These are phyloP conservation scores for Amylostereum areolatum DNA, from an alignment of 1,284 basidiomycete genomes.

Conservation along the genomic window DNA sequence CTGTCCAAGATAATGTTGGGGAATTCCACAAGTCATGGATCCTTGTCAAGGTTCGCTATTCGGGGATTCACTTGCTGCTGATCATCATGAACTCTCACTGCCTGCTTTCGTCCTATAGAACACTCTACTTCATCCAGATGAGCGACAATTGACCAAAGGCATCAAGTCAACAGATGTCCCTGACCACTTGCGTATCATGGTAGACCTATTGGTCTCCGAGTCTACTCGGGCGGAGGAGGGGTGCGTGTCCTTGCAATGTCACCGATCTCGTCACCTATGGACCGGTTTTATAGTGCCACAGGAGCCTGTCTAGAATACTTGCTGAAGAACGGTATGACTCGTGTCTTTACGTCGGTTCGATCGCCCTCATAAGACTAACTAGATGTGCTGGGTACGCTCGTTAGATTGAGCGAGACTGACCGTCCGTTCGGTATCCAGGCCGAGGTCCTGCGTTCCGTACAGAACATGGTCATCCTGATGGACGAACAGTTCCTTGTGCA, in stretches of 20 bases:
- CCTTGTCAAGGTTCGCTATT: constrained; percentile 51
- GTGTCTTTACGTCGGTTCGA: background rate
- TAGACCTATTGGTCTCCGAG: constrained; percentile 85
- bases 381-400: constrained; percentile 84
- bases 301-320: constrained; percentile 89
- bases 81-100: background rate
- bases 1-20: constrained; percentile 53
- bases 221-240: constrained; percentile 79
- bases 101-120: constrained; percentile 36
- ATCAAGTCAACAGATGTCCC: constrained; percentile 83
- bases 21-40: constrained; percentile 75
- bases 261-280: background rate
- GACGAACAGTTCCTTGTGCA: constrained; percentile 91
- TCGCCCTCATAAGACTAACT: constrained; percentile 1
- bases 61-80: background rate
- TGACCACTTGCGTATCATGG: constrained; percentile 71
- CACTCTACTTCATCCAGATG: constrained; percentile 74
- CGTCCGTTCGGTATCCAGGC: constrained; percentile 82
- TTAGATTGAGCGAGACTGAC: constrained; percentile 78
- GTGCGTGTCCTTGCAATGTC: constrained; percentile 39
- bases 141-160: constrained; percentile 74
- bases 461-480: constrained; percentile 83
- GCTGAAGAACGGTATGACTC: constrained; percentile 70
- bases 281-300: constrained; percentile 49
- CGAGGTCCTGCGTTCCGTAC: constrained; percentile 77